Base-by-base conservation (phyloP, 2,329 filamentous ascomycete genomes). In the Pestalotiopsis sp. region DNA sequence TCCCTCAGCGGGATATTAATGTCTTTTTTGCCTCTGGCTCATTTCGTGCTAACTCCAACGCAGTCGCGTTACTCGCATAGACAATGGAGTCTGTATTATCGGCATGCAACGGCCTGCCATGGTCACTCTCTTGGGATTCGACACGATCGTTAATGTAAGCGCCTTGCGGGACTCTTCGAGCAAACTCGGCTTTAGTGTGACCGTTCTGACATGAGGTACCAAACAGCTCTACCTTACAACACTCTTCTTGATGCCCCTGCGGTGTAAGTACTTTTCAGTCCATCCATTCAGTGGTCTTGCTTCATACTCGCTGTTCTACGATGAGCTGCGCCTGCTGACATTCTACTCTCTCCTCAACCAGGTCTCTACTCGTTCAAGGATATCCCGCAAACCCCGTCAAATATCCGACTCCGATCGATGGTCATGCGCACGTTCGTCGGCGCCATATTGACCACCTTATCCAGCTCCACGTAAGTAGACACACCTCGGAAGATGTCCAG, bases 231-330 rank as follows among this genome's bases (percentile, higher is more conserved):
- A 91, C 71, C 80, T 91, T 1, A 91, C 88, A 1, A 80, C 85
- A 3, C 80, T 91, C n/a, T 91, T 92, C 75, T 78, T 92, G 2
- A 80, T 87, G n/a, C 88, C 88, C 2, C 75, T 91, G 1, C 85
- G 83, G 69, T 82, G 87, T 89, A 79, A 73, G 82, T 36, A 9
- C 2, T 36, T 71, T 13, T 14, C 12, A 38, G 9, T 2, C 17
- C 36, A n/a, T 45, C 12, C 60, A 36, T 11, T 6, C 6, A 39
- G 7, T 17, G 7, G 27, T 1, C 1, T 5, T 56, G 7, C 17
- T 59, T 4, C 69, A 11, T 14, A 25, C 12, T 57, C 9, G 5
- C 39, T 23, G 20, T 12, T 14, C 31, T 52, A 14, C 7, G 17
- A 9, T 52, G 17, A 6, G 6, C 45, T n/a, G 9, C 45, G 7